These are phyloP conservation scores for Fusarium sp. DNA, from an alignment of 2,329 filamentous ascomycete genomes.

Conservation along the genomic window DNA sequence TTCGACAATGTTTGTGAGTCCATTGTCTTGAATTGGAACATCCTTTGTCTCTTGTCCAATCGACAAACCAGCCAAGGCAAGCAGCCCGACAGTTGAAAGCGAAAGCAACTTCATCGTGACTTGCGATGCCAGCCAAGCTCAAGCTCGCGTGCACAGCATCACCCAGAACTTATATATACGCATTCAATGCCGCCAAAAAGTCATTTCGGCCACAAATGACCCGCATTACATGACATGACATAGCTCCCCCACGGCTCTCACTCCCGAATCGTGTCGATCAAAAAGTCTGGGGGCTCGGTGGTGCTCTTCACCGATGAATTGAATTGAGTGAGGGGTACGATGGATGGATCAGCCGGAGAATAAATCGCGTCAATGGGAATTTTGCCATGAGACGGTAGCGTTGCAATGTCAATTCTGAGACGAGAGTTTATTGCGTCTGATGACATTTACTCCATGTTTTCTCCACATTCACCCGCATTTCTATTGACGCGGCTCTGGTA, in stretches of 20 bases:
- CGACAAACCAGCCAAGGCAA: slow-evolving; percentile 20
- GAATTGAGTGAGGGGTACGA: slow-evolving; percentile 27
- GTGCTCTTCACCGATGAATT: slow-evolving; percentile 12
- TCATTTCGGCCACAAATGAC: slow-evolving; percentile 9
- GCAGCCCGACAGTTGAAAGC: slow-evolving; percentile 19
- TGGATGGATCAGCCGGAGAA: slow-evolving; percentile 13
- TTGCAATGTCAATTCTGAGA: slow-evolving; percentile 9
- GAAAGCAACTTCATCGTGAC: slow-evolving; percentile 26
- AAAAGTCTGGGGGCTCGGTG: slow-evolving; percentile 11
- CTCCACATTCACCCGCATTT: slow-evolving; percentile 24
- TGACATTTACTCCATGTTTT: slow-evolving; percentile 10
- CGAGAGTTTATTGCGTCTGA: not conserved
- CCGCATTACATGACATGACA: slow-evolving; percentile 14
- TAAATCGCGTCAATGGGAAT: slow-evolving; percentile 33
- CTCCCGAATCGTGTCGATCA: slow-evolving; percentile 17
- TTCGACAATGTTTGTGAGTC: slow-evolving; percentile 22
- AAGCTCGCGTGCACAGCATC: not conserved
- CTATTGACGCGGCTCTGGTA: slow-evolving; percentile 31
- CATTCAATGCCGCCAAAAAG: not conserved
- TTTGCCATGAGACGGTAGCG: slow-evolving; percentile 6
- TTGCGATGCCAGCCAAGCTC: not conserved
- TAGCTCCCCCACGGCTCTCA: not conserved
- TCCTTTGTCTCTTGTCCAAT: slow-evolving; percentile 14
- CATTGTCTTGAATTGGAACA: slow-evolving; percentile 24
- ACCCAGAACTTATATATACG: slow-evolving; percentile 3